Conservation (phyloP, 1,284 basidiomycete genomes). For the Tilletiaria anomala region DNA sequence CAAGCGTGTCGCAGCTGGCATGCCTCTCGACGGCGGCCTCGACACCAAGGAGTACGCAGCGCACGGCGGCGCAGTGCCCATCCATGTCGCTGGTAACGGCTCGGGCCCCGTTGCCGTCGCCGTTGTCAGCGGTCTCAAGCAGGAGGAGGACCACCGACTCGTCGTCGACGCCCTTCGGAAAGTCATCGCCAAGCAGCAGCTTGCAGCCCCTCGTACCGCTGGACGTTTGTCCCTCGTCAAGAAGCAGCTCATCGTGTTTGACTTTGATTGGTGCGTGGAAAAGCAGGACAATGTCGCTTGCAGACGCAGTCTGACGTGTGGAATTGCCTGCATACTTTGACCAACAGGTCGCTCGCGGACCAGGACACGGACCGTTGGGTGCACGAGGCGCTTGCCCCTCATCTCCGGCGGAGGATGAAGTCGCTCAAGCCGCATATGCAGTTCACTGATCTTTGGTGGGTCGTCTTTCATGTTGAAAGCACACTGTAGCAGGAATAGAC, state of each 20-base stretch:
- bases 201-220: constrained; percentile 9
- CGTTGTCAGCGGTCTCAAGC: constrained; percentile 14
- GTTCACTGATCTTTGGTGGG: constrained; percentile 62
- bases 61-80: constrained; percentile 18
- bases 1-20: neutral
- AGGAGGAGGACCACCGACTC: constrained; percentile 17
- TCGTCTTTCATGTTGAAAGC: too few relatives aligned
- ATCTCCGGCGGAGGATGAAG: constrained; percentile 70
- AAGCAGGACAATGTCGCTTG: too few relatives aligned
- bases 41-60: constrained; percentile 13
- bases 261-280: constrained; percentile 92
- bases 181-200: neutral
- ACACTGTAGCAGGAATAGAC: constrained; percentile 1
- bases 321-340: too few relatives aligned
- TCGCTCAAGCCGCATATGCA: constrained; percentile 52
- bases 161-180: constrained; percentile 7
- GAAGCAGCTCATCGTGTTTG: constrained; percentile 72
- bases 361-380: constrained; percentile 95
- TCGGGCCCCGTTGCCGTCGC: constrained; percentile 10
- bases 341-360: constrained; percentile 51
- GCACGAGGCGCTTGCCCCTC: constrained; percentile 75
- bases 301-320: too few relatives aligned
- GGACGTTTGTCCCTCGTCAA: constrained; percentile 15
- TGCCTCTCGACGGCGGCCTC: neutral
- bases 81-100: constrained; percentile 6